Evolutionary conservation across 2,329 filamentous ascomycete species (phyloP).

Genomic region (Colletotrichum musicola): DNA sequence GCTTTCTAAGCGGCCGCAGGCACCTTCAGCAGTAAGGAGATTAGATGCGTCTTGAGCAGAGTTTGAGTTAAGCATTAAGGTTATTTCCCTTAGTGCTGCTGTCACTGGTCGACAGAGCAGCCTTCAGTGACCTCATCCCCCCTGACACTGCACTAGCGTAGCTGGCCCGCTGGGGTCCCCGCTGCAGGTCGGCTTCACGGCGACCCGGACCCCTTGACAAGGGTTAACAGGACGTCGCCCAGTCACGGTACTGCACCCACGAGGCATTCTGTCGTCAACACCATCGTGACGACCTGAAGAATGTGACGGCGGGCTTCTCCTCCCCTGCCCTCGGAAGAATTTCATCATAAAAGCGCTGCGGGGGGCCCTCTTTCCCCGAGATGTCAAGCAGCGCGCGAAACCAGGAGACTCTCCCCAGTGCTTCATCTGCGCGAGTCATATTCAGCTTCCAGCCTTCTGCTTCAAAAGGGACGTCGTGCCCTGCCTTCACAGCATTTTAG

Average conservation of each 20-base stretch:
- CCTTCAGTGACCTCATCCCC: conserved; percentile 29
- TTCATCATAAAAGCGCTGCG: too few species aligned
- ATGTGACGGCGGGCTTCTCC: too few species aligned
- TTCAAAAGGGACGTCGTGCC: conserved; percentile 4
- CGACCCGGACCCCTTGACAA: conserved; percentile 28
- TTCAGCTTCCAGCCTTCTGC: neutral
- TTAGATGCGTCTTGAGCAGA: conserved; percentile 6
- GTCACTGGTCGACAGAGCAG: too few species aligned
- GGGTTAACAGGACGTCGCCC: neutral
- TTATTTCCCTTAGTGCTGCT: conserved; percentile 18
- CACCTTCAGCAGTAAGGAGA: neutral
- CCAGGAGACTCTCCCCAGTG: neutral
- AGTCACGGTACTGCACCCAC: too few species aligned
- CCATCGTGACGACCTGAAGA: too few species aligned
- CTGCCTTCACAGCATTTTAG: conserved; percentile 16
- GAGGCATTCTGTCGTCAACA: too few species aligned
- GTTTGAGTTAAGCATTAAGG: conserved; percentile 38
- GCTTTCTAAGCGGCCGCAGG: neutral
- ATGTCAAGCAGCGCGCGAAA: neutral
- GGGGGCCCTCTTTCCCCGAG: too few species aligned
- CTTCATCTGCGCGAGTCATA: conserved; percentile 24
- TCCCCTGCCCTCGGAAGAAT: too few species aligned
- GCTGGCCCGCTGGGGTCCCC: neutral
- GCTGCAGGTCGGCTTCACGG: conserved; percentile 20
- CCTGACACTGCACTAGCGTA: neutral